phyloP scores from a whole-genome alignment of 2,329 filamentous ascomycete genomes.

The Pestalotiopsis sp. region DNA sequence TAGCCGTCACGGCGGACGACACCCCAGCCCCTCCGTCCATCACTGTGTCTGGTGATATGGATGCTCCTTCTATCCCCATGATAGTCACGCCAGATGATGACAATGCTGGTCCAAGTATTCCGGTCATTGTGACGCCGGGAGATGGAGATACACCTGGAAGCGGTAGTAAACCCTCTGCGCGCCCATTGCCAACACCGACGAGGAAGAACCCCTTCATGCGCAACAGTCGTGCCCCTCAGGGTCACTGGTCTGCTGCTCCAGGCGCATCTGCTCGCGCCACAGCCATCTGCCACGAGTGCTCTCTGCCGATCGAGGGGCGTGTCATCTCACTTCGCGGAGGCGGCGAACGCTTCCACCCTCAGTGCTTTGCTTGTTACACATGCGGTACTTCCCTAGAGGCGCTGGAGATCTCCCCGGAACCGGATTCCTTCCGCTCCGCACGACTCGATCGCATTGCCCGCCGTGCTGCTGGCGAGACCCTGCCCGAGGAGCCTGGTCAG shows the following conservation, averaged over 20 bases:
- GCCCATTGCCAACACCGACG: conserved; percentile 53
- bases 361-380: conserved; percentile 88
- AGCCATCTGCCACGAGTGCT: conserved; percentile 83
- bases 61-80: conserved; percentile 35
- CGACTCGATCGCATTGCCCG: conserved; percentile 74
- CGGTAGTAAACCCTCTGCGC: conserved; percentile 29
- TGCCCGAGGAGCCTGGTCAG: conserved; percentile 65
- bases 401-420: conserved; percentile 95
- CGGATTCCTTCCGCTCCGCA: conserved; percentile 69
- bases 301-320: conserved; percentile 82
- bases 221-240: conserved; percentile 41
- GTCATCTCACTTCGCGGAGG: conserved; percentile 82
- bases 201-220: conserved; percentile 34
- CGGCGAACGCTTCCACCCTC: conserved; percentile 80
- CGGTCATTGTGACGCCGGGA: conserved; percentile 50
- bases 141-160: conserved; percentile 28
- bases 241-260: conserved; percentile 64
- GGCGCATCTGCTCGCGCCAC: conserved; percentile 54
- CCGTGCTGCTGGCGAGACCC: conserved; percentile 58
- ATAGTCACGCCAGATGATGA: conserved; percentile 41
- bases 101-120: conserved; percentile 28
- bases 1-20: conserved; percentile 47
- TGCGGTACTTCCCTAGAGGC: conserved; percentile 90
- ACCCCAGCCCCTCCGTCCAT: conserved; percentile 39
- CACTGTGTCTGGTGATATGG: not conserved